Percentiles rank a stretch among this genome's conserved stretches.
Evolutionary conservation across 352 stramenopile species (phyloP).

Genomic region (Globisporangium splendens): DNA sequence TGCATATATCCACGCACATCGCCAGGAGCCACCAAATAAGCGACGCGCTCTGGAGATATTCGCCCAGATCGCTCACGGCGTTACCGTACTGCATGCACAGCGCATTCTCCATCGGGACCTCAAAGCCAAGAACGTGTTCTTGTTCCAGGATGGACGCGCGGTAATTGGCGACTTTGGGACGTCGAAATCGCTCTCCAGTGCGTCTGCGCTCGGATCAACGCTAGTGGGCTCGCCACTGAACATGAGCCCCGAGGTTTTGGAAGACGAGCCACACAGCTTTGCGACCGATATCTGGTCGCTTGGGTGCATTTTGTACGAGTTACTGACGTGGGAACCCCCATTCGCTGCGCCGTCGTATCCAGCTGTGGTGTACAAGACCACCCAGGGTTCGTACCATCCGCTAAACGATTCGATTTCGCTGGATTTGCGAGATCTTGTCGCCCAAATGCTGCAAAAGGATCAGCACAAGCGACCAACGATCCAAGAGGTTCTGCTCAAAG

Average conservation of each 20-base stretch:
- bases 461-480: constrained; percentile 9
- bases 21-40: constrained; percentile 7
- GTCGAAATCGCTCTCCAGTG: constrained; percentile 36
- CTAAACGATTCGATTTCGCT: background rate
- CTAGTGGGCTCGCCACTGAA: constrained; percentile 69
- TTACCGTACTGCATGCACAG: constrained; percentile 65
- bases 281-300: constrained; percentile 76
- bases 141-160: constrained; percentile 78
- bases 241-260: constrained; percentile 74
- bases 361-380: constrained; percentile 10
- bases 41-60: constrained; percentile 28
- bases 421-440: constrained; percentile 1
- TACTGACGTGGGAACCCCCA: constrained; percentile 29
- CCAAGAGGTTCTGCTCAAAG: constrained; percentile 2
- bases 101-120: constrained; percentile 81
- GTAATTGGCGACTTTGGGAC: constrained; percentile 79
- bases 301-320: constrained; percentile 79
- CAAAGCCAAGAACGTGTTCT: constrained; percentile 84
- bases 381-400: constrained; percentile 7
- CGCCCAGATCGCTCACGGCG: constrained; percentile 79
- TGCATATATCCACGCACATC: constrained; percentile 20
- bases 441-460: constrained; percentile 10
- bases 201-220: constrained; percentile 27
- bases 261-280: constrained; percentile 50
- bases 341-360: constrained; percentile 11